These are phyloP conservation scores for Colletotrichum coccodes DNA, from an alignment of 2,329 filamentous ascomycete species.

Conservation along the genomic window DNA sequence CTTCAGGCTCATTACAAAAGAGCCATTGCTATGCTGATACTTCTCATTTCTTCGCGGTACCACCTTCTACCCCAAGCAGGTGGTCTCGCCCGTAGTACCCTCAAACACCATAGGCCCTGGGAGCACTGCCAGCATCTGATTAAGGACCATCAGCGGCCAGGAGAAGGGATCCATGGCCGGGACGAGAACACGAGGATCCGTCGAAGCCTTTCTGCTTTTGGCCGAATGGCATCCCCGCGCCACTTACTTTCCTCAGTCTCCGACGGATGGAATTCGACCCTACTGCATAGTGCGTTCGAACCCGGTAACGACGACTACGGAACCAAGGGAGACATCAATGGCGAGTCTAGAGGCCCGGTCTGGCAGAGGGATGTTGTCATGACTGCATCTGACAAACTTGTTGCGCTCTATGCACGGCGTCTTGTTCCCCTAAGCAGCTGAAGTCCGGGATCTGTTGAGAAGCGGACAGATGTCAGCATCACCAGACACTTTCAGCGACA, in stretches of 20 bases:
- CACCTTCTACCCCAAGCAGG: constrained; percentile 37
- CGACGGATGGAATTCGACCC: too few species aligned
- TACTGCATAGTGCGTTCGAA: too few species aligned
- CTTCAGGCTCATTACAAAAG: constrained; percentile 27
- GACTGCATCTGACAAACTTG: too few species aligned
- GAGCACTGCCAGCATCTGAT: constrained; percentile 36
- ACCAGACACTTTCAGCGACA: too few species aligned
- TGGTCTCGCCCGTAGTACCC: constrained; percentile 35
- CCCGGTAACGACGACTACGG: too few species aligned
- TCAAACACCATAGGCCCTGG: constrained; percentile 35
- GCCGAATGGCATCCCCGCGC: constrained; percentile 38
- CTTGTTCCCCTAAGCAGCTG: too few species aligned
- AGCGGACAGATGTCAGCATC: too few species aligned
- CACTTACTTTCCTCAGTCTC: constrained; percentile 36
- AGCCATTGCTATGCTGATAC: constrained; percentile 37
- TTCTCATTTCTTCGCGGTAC: constrained; percentile 37
- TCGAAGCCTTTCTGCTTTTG: constrained; percentile 37
- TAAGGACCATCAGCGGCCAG: constrained; percentile 34
- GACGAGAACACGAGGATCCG: constrained; percentile 34
- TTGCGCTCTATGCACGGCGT: too few species aligned
- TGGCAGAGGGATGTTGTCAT: too few species aligned
- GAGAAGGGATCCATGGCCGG: constrained; percentile 37
- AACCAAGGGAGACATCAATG: too few species aligned
- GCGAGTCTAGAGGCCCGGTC: too few species aligned
- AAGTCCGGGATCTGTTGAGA: too few species aligned